Evolutionary conservation across 306 rosid species (phyloP).

Genomic region (Citrullus amarus): DNA sequence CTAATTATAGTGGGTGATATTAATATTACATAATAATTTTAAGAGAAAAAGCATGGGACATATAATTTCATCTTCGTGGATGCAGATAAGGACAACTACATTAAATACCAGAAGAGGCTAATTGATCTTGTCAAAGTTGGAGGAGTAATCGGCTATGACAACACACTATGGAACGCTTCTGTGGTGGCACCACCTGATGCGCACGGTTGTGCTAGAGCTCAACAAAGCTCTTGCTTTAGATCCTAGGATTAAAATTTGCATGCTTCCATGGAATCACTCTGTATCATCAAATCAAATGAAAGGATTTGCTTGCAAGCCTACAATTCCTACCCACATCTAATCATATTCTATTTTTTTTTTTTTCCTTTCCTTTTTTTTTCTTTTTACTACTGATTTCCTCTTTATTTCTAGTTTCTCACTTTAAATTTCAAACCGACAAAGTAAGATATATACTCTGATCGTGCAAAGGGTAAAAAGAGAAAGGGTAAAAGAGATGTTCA

Average conservation of each 20-base stretch:
- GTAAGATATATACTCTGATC: not conserved
- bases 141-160: conserved; percentile 77
- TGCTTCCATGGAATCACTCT: conserved; percentile 50
- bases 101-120: conserved; percentile 82
- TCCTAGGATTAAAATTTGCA: conserved; percentile 73
- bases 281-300: conserved; percentile 64
- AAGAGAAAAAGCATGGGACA: conserved; percentile 62
- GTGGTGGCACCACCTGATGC: conserved; percentile 52
- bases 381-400: not conserved
- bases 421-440: not conserved
- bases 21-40: not conserved
- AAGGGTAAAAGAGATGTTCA: not conserved
- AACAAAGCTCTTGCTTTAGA: conserved; percentile 68
- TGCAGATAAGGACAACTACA: conserved; percentile 81
- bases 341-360: not conserved
- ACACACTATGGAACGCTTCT: conserved; percentile 89
- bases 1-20: not conserved
- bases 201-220: conserved; percentile 47
- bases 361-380: too few species aligned
- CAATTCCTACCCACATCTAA: not conserved
- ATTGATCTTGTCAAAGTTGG: conserved; percentile 73
- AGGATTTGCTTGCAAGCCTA: not conserved
- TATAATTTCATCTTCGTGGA: conserved; percentile 73
- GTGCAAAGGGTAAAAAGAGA: not conserved
- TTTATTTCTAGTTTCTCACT: not conserved